Conservation (phyloP, 2,329 filamentous ascomycete genomes). For the Neocucurbitaria cava region DNA sequence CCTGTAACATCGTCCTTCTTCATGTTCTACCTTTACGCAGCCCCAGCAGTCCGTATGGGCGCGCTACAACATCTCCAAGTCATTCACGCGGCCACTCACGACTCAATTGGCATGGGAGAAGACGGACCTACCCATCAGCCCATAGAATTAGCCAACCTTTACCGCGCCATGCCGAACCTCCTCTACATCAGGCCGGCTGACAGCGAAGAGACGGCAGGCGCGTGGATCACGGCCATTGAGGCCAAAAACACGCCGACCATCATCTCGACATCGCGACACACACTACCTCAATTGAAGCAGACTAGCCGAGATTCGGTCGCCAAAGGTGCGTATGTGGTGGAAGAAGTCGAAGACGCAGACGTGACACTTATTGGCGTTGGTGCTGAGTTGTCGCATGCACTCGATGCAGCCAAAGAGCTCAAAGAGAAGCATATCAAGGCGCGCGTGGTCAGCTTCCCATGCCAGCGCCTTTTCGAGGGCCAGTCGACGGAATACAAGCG, state of each 20-base stretch:
- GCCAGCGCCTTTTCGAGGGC: slow-evolving; percentile 58
- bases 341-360: slow-evolving; percentile 53
- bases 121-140: slow-evolving; percentile 70
- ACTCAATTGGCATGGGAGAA: slow-evolving; percentile 62
- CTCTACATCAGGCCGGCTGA: slow-evolving; percentile 67
- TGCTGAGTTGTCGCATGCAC: slow-evolving; percentile 58
- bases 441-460: slow-evolving; percentile 60
- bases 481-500: slow-evolving; percentile 57
- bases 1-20: slow-evolving; percentile 66
- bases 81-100: slow-evolving; percentile 69
- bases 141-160: slow-evolving; percentile 63
- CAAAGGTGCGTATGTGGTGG: slow-evolving; percentile 58
- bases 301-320: slow-evolving; percentile 52
- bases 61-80: slow-evolving; percentile 63
- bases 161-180: slow-evolving; percentile 68
- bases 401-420: slow-evolving; percentile 52
- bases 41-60: slow-evolving; percentile 67
- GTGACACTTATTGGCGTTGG: slow-evolving; percentile 60
- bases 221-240: slow-evolving; percentile 59
- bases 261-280: slow-evolving; percentile 58
- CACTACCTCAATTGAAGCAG: slow-evolving; percentile 51
- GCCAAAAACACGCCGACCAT: slow-evolving; percentile 54
- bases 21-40: slow-evolving; percentile 69
- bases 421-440: slow-evolving; percentile 51
- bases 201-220: slow-evolving; percentile 64